Evolutionary conservation across 805 yeast species (phyloP).

Genomic region (Metschnikowia corniflorae): DNA sequence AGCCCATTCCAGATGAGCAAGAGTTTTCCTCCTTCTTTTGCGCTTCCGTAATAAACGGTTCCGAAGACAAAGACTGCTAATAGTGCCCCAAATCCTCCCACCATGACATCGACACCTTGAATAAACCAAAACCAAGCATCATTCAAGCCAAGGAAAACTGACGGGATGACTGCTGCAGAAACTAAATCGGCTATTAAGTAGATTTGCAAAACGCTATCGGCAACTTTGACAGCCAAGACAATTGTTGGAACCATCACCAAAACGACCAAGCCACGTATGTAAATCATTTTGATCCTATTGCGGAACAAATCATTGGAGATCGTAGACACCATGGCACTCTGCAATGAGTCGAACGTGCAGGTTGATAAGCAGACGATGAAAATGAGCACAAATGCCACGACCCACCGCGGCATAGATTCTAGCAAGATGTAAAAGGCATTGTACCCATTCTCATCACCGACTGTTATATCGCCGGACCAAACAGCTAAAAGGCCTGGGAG

Average conservation of each 20-base stretch:
- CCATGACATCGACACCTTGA: slow-evolving; percentile 75
- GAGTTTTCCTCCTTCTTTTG: slow-evolving; percentile 73
- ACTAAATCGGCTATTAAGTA: slow-evolving; percentile 88
- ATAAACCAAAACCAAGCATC: slow-evolving; percentile 59
- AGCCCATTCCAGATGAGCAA: slow-evolving; percentile 77
- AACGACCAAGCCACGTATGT: slow-evolving; percentile 67
- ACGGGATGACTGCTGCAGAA: slow-evolving; percentile 83
- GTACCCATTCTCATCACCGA: slow-evolving; percentile 52
- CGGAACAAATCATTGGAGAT: slow-evolving; percentile 88
- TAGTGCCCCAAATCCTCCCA: slow-evolving; percentile 81
- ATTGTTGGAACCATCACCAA: slow-evolving; percentile 82
- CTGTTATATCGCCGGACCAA: slow-evolving; percentile 72
- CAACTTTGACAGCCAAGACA: slow-evolving; percentile 77
- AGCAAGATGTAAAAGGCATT: slow-evolving; percentile 72
- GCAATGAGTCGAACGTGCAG: slow-evolving; percentile 85
- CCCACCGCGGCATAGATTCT: slow-evolving; percentile 77
- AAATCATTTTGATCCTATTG: slow-evolving; percentile 65
- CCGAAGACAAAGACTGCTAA: slow-evolving; percentile 82
- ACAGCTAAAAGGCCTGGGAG: slow-evolving; percentile 84
- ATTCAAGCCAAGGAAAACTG: slow-evolving; percentile 74
- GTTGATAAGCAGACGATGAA: slow-evolving; percentile 74
- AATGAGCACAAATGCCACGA: slow-evolving; percentile 76
- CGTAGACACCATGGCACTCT: slow-evolving; percentile 83
- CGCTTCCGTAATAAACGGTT: slow-evolving; percentile 67
- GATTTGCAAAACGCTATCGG: slow-evolving; percentile 79